Evolutionary conservation across 208 protist genomes (phyloP), one percentile per base, ranked within the genome.

Genomic region (Leishmania turanica): DNA sequence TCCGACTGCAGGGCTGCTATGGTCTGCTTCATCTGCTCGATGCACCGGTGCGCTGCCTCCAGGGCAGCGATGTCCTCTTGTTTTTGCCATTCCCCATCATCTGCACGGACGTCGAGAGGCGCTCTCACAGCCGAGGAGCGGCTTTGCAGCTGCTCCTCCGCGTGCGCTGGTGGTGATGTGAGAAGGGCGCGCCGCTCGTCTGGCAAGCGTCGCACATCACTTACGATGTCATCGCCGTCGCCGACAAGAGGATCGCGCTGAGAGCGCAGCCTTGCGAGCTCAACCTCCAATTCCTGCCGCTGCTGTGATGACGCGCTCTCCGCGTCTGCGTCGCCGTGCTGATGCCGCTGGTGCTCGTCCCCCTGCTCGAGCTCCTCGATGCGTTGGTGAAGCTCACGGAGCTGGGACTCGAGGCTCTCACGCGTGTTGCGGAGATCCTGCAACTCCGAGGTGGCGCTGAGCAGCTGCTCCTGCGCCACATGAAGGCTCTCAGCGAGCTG

Each of bases 11-110:
- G 45, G 1, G 65, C 51, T 49, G 76, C 74, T 7, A 87, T 72
- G 51, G 77, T 79, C 1, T 24, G 68, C 31, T 81, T 66, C 51
- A 89, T 80, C 9, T 53, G 66, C 34, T 73, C 49, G 17, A 86
- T 79, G 51, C 73, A 66, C 8, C 83, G 65, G 40, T 56, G 77
- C 42, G 70, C 78, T 17, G 54, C 75, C 2, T 76, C 74, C 6
- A 83, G 51, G 8, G 60, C 60, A 1, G 69, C 78, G 1, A 64
- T 0, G 8, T 87, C 64, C 15, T 64, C 72, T 34, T 54, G 21
- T 1, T 37, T n/a, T 60, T 3, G 40, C 31, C 3, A 17, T 27
- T 40, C 34, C 1, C 9, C 31, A 47, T 72, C 27, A 31, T 72
- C 45, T 34, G 40, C 68, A 27, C 3, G 42, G 19, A 8, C 21